Evolutionary conservation across 2,329 filamentous ascomycete genomes (phyloP).

Genomic region (Diatrype stigma): DNA sequence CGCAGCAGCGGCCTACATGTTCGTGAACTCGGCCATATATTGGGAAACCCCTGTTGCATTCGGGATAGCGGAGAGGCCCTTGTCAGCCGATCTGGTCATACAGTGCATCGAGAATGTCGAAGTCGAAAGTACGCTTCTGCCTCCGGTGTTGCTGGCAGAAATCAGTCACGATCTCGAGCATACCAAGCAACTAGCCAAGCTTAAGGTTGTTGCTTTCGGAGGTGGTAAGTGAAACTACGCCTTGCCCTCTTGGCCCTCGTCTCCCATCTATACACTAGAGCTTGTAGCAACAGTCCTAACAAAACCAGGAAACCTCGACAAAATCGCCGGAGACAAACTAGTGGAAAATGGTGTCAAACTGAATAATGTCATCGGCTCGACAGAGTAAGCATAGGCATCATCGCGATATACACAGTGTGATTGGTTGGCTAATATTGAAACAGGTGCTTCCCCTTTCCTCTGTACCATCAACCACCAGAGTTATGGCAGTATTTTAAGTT

Average conservation of each 20-base stretch:
- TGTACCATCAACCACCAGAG: neutral
- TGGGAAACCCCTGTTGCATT: conserved; percentile 16
- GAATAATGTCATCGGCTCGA: neutral
- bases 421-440: too few relatives aligned
- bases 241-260: too few relatives aligned
- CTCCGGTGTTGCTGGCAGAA: conserved; percentile 4
- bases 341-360: neutral
- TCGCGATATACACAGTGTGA: too few relatives aligned
- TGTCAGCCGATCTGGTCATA: conserved; percentile 15
- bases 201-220: neutral
- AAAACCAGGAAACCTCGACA: neutral
- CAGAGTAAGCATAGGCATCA: too few relatives aligned
- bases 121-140: conserved; percentile 15
- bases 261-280: neutral
- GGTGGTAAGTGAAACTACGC: neutral
- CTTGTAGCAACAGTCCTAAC: neutral
- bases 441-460: neutral
- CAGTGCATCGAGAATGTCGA: conserved; percentile 17
- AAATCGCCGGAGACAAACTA: neutral
- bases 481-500: neutral
- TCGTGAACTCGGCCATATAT: conserved; percentile 12
- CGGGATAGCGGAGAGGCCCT: conserved; percentile 16
- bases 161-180: neutral
- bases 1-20: conserved; percentile 21
- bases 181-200: neutral